These are phyloP conservation scores for Daedaleopsis nitida DNA, from an alignment of 768 basidiomycete species.

Conservation along the genomic window DNA sequence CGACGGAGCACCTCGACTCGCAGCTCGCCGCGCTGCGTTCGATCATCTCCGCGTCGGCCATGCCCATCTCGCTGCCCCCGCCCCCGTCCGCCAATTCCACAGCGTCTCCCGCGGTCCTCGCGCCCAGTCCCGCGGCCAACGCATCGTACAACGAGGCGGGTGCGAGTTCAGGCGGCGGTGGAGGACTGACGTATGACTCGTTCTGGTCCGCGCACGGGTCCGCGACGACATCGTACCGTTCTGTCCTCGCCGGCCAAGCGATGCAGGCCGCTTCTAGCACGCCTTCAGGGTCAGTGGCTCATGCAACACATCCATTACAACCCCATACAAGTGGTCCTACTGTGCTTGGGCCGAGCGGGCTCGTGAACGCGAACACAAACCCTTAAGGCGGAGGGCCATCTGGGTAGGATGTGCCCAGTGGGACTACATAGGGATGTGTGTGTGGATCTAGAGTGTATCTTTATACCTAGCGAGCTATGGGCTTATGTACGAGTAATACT, in stretches of 20 bases:
- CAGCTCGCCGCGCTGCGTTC: constrained; percentile 19
- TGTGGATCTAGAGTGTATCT: background rate
- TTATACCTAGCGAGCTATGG: background rate
- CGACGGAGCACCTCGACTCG: constrained; percentile 21
- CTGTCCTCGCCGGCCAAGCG: constrained; percentile 1
- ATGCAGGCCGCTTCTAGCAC: background rate
- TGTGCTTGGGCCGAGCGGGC: background rate
- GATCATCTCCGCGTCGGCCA: constrained; percentile 13
- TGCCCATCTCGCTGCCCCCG: constrained; percentile 12
- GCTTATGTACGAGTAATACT: background rate
- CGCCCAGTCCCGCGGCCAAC: background rate
- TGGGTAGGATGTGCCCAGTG: background rate
- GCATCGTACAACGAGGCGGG: no score
- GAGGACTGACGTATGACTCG: constrained; percentile 22
- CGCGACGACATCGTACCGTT: constrained; percentile 12
- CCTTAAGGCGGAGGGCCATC: background rate
- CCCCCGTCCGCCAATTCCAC: background rate
- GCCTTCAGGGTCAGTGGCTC: background rate
- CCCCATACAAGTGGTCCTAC: constrained; percentile 10
- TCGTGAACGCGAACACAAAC: background rate
- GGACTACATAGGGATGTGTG: background rate
- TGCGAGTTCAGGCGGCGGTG: background rate
- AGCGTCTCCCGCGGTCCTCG: background rate
- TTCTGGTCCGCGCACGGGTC: constrained; percentile 25
- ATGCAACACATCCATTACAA: background rate